Evolutionary conservation across 2,329 filamentous ascomycete genomes (phyloP), one percentile per base, ranked within the genome.

Genomic region (Zymoseptoria brevis): DNA sequence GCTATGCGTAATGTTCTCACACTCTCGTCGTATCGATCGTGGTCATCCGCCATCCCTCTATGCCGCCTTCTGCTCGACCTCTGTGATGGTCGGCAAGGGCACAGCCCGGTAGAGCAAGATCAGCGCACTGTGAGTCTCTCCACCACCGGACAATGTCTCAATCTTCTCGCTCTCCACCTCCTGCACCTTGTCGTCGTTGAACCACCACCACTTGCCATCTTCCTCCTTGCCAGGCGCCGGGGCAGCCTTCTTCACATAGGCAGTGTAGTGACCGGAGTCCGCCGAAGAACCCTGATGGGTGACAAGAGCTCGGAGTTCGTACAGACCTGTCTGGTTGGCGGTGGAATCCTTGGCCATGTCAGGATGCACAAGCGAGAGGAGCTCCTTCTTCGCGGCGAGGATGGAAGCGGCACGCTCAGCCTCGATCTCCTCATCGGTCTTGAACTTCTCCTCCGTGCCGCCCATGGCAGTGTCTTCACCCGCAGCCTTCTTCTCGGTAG

Each of bases 161-260:
- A 99, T 95, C 79, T 96, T 94, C 68, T 97, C 93, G 24, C 84
- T 80, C 16, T 90, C 85, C 26, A 99, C 94, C 78, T 99, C 94
- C 13, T 88, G 86, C 35, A 99, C 94, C 78, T 91, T 95, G 72
- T 99, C 93, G 70, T 99, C 94, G 75, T 99, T 97, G 82, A 99
- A 99, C 93, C 94, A 99, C 93, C 94, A 99, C 94, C 94, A 99
- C 69, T 91, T 96, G 67, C 89, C 91, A 71, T 96, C 90, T 71
- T 96, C 90, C 70, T 88, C 85, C 78, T 90, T 89, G 66, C 89
- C 90, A 69, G 86, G 84, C 16, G 87, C 81, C 67, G 95, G 88
- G 59, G 90, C 77, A 62, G 87, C 81, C 82, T 99, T 96, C 82
- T 97, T 99, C 67, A 99, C 89, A 73, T 96, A 99, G 0, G 92